phyloP scores from a whole-genome alignment of 140 eudicot species.

The Anethum foeniculum region DNA sequence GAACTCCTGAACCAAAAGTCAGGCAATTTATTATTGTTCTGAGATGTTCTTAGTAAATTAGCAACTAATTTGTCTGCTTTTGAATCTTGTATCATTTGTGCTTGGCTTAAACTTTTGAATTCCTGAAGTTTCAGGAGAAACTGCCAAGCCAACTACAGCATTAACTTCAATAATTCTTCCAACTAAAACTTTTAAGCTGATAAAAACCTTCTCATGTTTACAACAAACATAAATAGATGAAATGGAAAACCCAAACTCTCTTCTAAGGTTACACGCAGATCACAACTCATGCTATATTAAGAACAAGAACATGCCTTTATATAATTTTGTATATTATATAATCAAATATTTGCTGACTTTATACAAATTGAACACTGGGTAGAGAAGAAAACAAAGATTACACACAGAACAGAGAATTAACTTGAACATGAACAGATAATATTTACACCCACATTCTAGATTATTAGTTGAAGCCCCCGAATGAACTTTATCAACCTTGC shows the following conservation, averaged over 20 bases:
- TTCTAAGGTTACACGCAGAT: background rate
- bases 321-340: slow-evolving; percentile 1
- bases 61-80: background rate
- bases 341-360: background rate
- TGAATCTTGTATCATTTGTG: background rate
- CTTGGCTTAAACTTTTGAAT: background rate
- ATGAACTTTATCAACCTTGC: slow-evolving; percentile 14
- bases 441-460: slow-evolving; percentile 57
- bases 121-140: background rate
- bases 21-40: no score
- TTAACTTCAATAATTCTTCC: background rate
- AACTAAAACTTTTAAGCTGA: background rate
- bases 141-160: background rate
- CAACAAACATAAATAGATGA: background rate
- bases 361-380: slow-evolving; percentile 10
- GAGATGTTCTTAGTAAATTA: no score
- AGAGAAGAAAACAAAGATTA: slow-evolving; percentile 4
- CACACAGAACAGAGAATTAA: slow-evolving; percentile 24
- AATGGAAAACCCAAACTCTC: background rate
- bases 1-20: no score
- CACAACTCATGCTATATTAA: background rate
- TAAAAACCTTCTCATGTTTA: background rate
- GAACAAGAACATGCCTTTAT: background rate
- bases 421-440: slow-evolving; percentile 20
- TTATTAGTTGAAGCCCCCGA: slow-evolving; percentile 80